Percentiles rank a stretch among this genome's conserved stretches.
Evolutionary conservation across 768 basidiomycete species (phyloP).

Genomic region (Lactarius indigo): DNA sequence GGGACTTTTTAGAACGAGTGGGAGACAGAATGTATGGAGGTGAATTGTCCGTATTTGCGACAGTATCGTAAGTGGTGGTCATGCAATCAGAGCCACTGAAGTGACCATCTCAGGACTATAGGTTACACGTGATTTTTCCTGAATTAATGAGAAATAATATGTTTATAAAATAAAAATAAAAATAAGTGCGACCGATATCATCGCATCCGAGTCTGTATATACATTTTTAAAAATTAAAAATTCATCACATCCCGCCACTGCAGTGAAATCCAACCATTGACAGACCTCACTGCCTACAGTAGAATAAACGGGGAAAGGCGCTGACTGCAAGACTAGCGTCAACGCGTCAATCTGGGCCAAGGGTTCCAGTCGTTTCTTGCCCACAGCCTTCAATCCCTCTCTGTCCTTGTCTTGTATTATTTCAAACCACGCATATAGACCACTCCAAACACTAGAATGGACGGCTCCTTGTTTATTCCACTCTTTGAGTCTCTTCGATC

Average conservation of each 20-base stretch:
- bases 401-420: constrained; percentile 7
- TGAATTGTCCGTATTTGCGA: constrained; percentile 14
- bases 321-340: not conserved
- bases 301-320: constrained; percentile 11
- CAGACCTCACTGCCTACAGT: not conserved
- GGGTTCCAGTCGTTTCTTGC: constrained; percentile 14
- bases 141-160: not conserved
- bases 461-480: constrained; percentile 42
- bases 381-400: constrained; percentile 5
- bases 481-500: constrained; percentile 41
- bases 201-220: no score
- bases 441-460: constrained; percentile 45
- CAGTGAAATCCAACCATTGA: not conserved
- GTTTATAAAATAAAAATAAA: not conserved
- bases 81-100: not conserved
- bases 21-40: not conserved
- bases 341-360: constrained; percentile 18
- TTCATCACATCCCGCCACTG: not conserved
- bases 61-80: constrained; percentile 11
- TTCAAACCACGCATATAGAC: constrained; percentile 45
- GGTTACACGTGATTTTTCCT: not conserved
- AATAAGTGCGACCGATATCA: not conserved
- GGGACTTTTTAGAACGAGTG: constrained; percentile 7
- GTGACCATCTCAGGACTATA: not conserved
- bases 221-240: no score